phyloP scores from a whole-genome alignment of 2,329 filamentous ascomycete genomes.

The Ophiostoma novo-ulmi region DNA sequence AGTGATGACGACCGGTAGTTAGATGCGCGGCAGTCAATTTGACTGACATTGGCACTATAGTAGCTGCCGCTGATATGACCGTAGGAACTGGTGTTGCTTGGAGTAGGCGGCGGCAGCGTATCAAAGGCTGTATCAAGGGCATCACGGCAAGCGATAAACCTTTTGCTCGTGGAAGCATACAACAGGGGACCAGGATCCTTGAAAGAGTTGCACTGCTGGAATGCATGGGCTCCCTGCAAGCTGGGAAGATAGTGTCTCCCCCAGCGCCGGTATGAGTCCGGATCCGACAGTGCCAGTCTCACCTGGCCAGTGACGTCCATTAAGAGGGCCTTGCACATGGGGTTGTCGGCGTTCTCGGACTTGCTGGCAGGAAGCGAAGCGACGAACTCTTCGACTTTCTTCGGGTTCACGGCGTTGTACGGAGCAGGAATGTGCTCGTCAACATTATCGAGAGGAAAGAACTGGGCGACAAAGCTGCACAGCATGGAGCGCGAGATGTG shows the following conservation, averaged over 20 bases:
- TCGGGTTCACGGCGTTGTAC: slow-evolving; percentile 12
- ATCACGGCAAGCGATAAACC: slow-evolving; percentile 49
- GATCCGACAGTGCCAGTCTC: slow-evolving; percentile 41
- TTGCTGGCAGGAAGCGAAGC: slow-evolving; percentile 17
- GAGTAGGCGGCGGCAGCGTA: slow-evolving; percentile 41
- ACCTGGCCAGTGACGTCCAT: slow-evolving; percentile 52
- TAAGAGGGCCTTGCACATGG: slow-evolving; percentile 43
- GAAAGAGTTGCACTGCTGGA: slow-evolving; percentile 58
- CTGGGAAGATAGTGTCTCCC: slow-evolving; percentile 55
- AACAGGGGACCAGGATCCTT: slow-evolving; percentile 55
- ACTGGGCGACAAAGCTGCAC: slow-evolving; percentile 45
- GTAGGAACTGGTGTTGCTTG: slow-evolving; percentile 30
- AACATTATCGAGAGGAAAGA: slow-evolving; percentile 40
- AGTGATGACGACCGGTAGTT: neutral
- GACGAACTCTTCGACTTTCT: slow-evolving; percentile 21
- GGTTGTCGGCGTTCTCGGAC: slow-evolving; percentile 31
- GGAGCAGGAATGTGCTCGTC: slow-evolving; percentile 35
- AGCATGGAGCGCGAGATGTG: slow-evolving; percentile 48
- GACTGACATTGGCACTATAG: slow-evolving; percentile 25
- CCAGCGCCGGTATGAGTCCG: slow-evolving; percentile 46
- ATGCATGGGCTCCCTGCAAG: slow-evolving; percentile 50
- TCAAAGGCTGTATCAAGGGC: slow-evolving; percentile 48
- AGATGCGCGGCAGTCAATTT: neutral
- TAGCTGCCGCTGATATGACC: neutral
- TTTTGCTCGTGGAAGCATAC: slow-evolving; percentile 47